Evolutionary conservation across 2,329 filamentous ascomycete genomes (phyloP).

Genomic region (Lasiodiplodia sp.): DNA sequence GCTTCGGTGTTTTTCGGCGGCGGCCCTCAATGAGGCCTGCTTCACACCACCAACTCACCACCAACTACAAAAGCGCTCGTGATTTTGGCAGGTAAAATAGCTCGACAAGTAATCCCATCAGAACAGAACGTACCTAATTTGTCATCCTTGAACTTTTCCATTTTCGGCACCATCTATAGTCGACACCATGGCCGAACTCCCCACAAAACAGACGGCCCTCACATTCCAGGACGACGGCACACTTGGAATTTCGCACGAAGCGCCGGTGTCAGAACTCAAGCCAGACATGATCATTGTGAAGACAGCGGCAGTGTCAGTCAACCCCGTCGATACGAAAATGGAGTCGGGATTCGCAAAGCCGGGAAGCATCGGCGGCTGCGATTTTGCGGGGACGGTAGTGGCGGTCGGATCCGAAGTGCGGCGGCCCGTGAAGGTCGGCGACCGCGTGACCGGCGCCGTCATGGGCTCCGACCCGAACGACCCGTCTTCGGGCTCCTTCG

Average conservation of each 20-base stretch:
- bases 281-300: conserved; percentile 1
- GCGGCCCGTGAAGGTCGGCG: neutral
- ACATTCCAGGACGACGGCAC: neutral
- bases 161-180: too few species aligned
- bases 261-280: neutral
- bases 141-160: too few species aligned
- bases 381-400: conserved; percentile 12
- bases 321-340: conserved; percentile 8
- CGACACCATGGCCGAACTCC: too few species aligned
- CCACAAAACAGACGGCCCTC: neutral
- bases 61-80: too few species aligned
- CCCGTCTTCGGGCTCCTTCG: neutral
- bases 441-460: neutral
- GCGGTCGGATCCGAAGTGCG: neutral
- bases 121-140: too few species aligned
- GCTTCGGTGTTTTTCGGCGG: too few species aligned
- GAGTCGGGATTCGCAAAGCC: neutral
- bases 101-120: too few species aligned
- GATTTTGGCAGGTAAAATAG: too few species aligned
- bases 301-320: neutral
- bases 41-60: too few species aligned
- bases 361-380: neutral
- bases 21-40: too few species aligned
- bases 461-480: neutral
- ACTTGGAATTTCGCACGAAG: neutral